Evolutionary conservation across 2,329 filamentous ascomycete species (phyloP).

Genomic region (Xylariaceae sp.): DNA sequence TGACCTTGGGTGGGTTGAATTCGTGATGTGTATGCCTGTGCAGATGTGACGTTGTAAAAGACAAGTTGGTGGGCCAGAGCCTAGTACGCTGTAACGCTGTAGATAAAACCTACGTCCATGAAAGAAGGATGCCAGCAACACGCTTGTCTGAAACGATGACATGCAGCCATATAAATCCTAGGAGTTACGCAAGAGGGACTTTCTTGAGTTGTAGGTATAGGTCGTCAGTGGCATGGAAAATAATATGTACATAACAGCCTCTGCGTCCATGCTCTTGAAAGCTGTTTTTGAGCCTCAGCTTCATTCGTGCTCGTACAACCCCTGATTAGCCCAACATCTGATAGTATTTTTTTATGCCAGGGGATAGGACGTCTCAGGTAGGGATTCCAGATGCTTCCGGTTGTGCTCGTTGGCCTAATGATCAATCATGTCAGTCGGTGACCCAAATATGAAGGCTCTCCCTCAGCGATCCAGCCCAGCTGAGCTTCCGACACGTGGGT

Average conservation of each 20-base stretch:
- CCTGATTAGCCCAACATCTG: slow-evolving; percentile 1
- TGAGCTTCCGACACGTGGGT: no score
- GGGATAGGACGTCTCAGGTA: slow-evolving; percentile 76
- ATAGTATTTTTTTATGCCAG: slow-evolving; percentile 44
- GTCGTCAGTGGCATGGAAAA: slow-evolving; percentile 17
- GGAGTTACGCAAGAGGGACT: slow-evolving; percentile 2
- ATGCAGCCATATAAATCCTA: no score
- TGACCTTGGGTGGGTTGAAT: no score
- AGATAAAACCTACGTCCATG: no score
- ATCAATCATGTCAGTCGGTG: slow-evolving; percentile 24
- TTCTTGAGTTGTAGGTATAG: slow-evolving; percentile 16
- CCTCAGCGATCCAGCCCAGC: background rate
- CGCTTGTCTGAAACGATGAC: no score
- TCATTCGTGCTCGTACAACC: slow-evolving; percentile 8
- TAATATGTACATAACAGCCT: slow-evolving; percentile 26
- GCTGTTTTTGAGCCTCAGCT: slow-evolving; percentile 7
- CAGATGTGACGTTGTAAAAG: no score
- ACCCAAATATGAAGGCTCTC: no score
- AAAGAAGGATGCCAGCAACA: no score
- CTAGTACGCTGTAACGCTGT: no score
- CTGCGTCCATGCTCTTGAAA: slow-evolving; percentile 7
- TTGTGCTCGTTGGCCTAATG: slow-evolving; percentile 85
- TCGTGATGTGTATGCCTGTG: no score
- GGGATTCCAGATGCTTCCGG: slow-evolving; percentile 74
- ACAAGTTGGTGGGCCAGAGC: no score